A percentile compares a stretch with the other conserved stretches of the same genome.
Evolutionary conservation across 148 eudicot species (phyloP).

Genomic region (Rhododendron henanense): DNA sequence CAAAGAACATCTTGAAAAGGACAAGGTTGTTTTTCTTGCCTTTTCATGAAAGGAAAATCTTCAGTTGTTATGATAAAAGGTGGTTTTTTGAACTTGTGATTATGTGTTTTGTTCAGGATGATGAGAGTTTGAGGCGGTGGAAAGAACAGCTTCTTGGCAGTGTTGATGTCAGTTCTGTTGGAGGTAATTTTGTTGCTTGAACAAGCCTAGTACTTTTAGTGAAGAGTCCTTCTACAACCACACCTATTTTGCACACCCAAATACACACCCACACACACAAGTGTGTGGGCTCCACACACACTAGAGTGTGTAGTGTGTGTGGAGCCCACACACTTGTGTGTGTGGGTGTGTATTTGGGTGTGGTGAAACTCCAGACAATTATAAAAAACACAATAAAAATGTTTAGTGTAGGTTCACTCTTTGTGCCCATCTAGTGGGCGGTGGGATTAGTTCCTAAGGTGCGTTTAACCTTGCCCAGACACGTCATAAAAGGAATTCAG

Average conservation of each 20-base stretch:
- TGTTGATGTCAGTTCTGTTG: constrained; percentile 46
- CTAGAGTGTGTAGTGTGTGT: too few species aligned
- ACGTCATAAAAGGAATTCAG: too few species aligned
- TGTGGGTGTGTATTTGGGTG: too few species aligned
- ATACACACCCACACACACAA: too few species aligned
- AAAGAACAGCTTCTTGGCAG: constrained; percentile 73
- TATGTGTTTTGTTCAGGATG: constrained; percentile 43
- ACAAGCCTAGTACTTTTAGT: background rate
- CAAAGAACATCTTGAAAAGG: constrained; percentile 66
- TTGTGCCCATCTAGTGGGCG: background rate
- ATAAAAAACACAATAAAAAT: background rate
- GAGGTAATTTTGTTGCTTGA: constrained; percentile 30
- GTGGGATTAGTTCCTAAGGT: background rate
- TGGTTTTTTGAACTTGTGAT: background rate
- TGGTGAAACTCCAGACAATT: background rate
- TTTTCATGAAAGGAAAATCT: background rate
- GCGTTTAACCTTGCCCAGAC: too few species aligned
- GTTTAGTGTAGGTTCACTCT: background rate
- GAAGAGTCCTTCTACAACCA: too few species aligned
- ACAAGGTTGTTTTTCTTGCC: constrained; percentile 36
- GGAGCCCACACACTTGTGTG: too few species aligned
- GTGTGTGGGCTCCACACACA: too few species aligned
- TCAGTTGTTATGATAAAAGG: background rate
- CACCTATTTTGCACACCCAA: too few species aligned
- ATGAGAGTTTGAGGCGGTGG: constrained; percentile 82